Base-by-base conservation (phyloP, 331 rosid species). In the Stylosanthes scabra region DNA sequence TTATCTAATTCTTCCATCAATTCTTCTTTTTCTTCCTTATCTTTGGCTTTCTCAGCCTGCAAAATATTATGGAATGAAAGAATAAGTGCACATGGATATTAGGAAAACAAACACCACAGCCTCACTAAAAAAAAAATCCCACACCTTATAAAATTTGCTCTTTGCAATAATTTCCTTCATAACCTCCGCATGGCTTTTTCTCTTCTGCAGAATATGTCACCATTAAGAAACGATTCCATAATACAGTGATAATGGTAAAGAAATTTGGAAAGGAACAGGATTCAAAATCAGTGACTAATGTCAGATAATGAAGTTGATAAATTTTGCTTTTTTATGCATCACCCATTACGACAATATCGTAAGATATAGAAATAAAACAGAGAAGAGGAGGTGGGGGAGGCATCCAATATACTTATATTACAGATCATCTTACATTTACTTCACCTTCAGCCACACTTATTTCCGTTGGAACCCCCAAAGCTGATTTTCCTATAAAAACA, bases 31-130 rank as follows among this genome's bases (percentile, higher is more conserved):
- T 91, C 97, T 75, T 88, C 97, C 87, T 87, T 95, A 13, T 89
- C 97, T 83, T 83, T 90, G 3, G 99, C 88, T 78, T 86, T 91
- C 80, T 91, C 88, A 29, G 97, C 97, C 97, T 95, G 85, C 68
- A 73, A 83, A 71, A 78, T 39, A 72, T 78, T 31, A 60, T 31
- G 63, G 37, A 62, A 15, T 31, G 3, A 62, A 34, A 52, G 27
- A 68, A 51, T 51, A 51, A 31, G 68, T 49, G 63, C 80, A 47
- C 66, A 37, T 27, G 9, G 47, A 39, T 6, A 70, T 45, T 64
- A 50, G 6, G 62, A 44, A 49, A 54, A 81, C n/a, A 72, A 73
- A 74, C 45, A 74, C n/a, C 63, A 52, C 11, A 59, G 25, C 49
- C 56, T 12, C 25, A 49, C 52, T 39, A 69, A 83, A 54, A 77